phyloP scores from a whole-genome alignment of 2,329 filamentous ascomycete species.

The Colletotrichum simmondsii region DNA sequence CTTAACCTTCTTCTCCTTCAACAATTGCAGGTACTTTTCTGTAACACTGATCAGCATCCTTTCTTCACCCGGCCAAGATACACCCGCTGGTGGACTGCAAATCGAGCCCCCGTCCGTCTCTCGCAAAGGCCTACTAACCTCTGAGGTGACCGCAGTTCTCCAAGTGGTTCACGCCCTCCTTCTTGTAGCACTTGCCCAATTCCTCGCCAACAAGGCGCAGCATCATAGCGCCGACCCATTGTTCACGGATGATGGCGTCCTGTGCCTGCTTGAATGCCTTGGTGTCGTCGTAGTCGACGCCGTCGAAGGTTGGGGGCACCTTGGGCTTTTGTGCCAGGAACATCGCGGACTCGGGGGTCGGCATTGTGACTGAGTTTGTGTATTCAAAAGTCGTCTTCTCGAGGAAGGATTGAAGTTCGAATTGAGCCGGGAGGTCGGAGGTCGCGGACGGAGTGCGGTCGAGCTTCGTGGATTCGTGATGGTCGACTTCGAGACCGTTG shows the following conservation, averaged over 20 bases:
- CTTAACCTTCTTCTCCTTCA: conserved; percentile 81
- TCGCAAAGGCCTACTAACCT: conserved; percentile 68
- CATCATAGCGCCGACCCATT: conserved; percentile 94
- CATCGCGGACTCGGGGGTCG: conserved; percentile 82
- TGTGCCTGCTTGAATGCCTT: conserved; percentile 84
- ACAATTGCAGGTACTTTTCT: conserved; percentile 84
- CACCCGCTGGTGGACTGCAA: background rate
- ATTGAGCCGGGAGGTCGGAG: conserved; percentile 5
- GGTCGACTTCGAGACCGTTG: conserved; percentile 22
- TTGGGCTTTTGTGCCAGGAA: conserved; percentile 88
- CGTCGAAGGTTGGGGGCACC: conserved; percentile 85
- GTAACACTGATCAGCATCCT: conserved; percentile 29
- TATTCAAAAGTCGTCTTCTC: background rate
- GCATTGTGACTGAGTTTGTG: conserved; percentile 63
- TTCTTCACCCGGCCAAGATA: background rate
- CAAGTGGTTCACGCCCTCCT: conserved; percentile 87
- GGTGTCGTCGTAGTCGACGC: conserved; percentile 88
- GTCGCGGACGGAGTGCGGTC: conserved; percentile 12
- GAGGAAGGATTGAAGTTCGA: background rate
- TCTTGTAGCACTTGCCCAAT: conserved; percentile 86
- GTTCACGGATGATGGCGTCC: conserved; percentile 84
- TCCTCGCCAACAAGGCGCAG: conserved; percentile 83
- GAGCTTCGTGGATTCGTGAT: conserved; percentile 23
- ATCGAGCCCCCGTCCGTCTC: background rate
- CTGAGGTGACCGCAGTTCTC: conserved; percentile 86